Evolutionary conservation across 345 rosid species (phyloP).

Genomic region (Eucalyptus sp.): DNA sequence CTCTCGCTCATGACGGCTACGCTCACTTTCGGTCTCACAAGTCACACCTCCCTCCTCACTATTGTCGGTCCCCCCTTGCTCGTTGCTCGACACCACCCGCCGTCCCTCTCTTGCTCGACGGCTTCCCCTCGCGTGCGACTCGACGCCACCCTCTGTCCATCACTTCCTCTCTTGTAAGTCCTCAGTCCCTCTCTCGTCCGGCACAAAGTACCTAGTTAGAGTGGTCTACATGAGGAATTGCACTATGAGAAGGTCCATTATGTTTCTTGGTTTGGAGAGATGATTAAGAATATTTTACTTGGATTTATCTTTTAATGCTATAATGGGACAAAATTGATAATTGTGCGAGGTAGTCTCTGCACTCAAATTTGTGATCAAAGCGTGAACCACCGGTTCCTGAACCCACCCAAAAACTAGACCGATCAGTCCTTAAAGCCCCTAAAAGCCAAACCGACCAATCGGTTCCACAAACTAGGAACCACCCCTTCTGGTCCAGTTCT

Average conservation of each 20-base stretch:
- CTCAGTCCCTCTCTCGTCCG: neutral
- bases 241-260: neutral
- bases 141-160: neutral
- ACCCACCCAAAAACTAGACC: fast-evolving
- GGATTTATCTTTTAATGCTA: neutral
- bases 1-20: neutral
- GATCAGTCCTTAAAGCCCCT: fast-evolving
- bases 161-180: neutral
- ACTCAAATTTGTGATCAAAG: neutral
- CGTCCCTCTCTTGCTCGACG: no score
- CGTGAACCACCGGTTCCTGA: fast-evolving
- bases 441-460: no score
- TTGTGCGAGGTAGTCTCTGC: neutral
- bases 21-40: neutral
- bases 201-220: neutral
- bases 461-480: neutral
- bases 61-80: neutral
- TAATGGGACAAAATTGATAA: neutral
- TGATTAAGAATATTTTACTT: no score
- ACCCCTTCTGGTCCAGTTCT: fast-evolving
- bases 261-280: neutral
- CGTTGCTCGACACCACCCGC: neutral
- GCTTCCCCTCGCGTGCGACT: neutral
- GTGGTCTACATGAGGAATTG: neutral
- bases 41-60: neutral